Evolutionary conservation across 441 rosid species (phyloP), one percentile per base, ranked within the genome.

Genomic region (Gossypium davidsonii): DNA sequence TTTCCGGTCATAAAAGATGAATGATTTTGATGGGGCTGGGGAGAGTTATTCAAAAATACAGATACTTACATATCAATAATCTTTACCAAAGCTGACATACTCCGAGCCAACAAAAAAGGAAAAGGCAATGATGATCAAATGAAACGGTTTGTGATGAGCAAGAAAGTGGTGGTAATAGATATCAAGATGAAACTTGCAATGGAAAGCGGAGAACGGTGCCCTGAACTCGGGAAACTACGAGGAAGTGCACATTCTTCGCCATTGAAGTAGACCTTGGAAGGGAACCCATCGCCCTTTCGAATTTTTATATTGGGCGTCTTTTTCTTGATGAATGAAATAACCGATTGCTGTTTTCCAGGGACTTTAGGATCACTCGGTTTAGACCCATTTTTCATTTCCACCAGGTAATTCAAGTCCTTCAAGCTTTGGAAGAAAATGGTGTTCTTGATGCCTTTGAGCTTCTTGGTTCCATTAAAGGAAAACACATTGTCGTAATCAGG

Each of bases 171-270:
- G 28, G 78, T 31, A 17, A 83, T 8, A 18, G 80, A 67, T 0
- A 78, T 65, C 23, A 82, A 71, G 1, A 78, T 11, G 25, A 67
- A 73, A 1, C 81, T 52, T 9, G 77, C 28, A 70, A 82, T 59
- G 55, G 73, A 55, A 1, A 67, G n/a, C 3, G 71, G 15, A 11
- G 81, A 76, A 63, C 71, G 79, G 55, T 20, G 73, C 1, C 78
- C 93, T 3, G 81, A 73, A 67, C 81, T 84, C 72, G 98, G 97
- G 31, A 89, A 70, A 2, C 44, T 66, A n/a, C 73, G 71, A 0
- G 98, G 98, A 73, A 94, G 83, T 2, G 89, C 86, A 71, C 98
- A 94, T 81, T 94, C 97, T 79, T 92, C 95, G 15, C 98, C 98
- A 66, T 94, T 89, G 72, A 94, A 94, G 74, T 79, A 77, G 66